Evolutionary conservation across 2,329 filamentous ascomycete species (phyloP).

Genomic region (Cercospora sp.): DNA sequence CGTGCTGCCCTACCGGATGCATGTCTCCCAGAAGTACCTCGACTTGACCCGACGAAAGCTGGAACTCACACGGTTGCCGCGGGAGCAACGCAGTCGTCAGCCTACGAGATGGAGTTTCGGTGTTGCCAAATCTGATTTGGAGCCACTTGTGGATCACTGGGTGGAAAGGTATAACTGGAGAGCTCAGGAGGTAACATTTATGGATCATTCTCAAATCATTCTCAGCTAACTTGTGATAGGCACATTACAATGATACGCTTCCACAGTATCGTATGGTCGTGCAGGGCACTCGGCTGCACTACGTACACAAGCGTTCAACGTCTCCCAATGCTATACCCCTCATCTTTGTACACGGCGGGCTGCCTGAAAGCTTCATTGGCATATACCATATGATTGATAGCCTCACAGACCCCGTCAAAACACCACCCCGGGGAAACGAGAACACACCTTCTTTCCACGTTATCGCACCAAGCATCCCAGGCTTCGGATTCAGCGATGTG

Average conservation of each 20-base stretch:
- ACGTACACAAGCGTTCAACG: constrained; percentile 61
- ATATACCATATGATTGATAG: constrained; percentile 57
- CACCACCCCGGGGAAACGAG: constrained; percentile 30
- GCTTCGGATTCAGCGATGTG: constrained; percentile 67
- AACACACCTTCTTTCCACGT: constrained; percentile 59
- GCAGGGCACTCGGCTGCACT: constrained; percentile 56
- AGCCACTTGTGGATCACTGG: constrained; percentile 61
- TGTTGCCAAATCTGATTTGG: constrained; percentile 61
- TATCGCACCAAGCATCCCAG: constrained; percentile 66
- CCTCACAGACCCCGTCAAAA: constrained; percentile 56
- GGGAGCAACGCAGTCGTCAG: constrained; percentile 47
- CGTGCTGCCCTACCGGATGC: constrained; percentile 34
- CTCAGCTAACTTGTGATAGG: constrained; percentile 16
- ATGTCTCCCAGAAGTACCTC: constrained; percentile 65
- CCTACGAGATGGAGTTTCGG: constrained; percentile 42
- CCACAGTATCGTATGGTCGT: constrained; percentile 65
- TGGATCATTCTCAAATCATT: not conserved
- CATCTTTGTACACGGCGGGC: constrained; percentile 60
- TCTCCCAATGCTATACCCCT: constrained; percentile 60
- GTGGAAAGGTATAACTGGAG: constrained; percentile 67
- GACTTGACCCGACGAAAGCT: constrained; percentile 67
- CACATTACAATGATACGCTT: constrained; percentile 57
- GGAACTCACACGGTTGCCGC: constrained; percentile 64
- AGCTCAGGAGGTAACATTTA: constrained; percentile 49
- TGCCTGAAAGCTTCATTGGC: constrained; percentile 64